Evolutionary conservation across 768 basidiomycete genomes (phyloP), one percentile per base, ranked within the genome.

Genomic region (Russula emetica): DNA sequence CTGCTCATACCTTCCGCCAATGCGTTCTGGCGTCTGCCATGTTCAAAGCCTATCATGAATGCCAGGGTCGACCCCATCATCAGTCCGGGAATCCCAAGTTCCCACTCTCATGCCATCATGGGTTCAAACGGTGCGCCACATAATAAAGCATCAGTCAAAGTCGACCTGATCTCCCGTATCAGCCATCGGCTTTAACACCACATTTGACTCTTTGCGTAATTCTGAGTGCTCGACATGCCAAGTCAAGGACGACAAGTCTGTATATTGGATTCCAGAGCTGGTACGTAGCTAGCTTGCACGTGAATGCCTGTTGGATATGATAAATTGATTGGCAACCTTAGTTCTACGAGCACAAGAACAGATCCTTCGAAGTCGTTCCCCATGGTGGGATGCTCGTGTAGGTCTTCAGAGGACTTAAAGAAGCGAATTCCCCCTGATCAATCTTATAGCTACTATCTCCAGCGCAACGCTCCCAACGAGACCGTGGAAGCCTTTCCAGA

Each of bases 401-500:
- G 5, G 63, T 55, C 45, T 55, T 40, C 49, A 24, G 28, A 24
- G 13, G 9, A 34, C 28, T 16, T 55, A n/a, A 13, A 24, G 38
- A 3, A 20, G 34, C 10, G 30, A 60, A 30, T 5, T 10, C 36
- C 7, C 26, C 22, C 49, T 51, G 28, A 60, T 42, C 30, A 26
- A 53, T 55, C 7, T 16, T 45, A 26, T 44, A 67, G 66, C 42
- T 67, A 67, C 64, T 67, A 67, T 57, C 51, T 67, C 44, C 66
- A 66, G 52, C 66, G 66, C 24, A 3, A 1, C 20, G 55, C 2
- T 2, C 0, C 3, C 9, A 11, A 11, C 14, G 66, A 61, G 45
- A 59, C 34, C 7, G 40, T 67, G 11, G 11, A 67, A 24, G 22
- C 67, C 5, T 67, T 71, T 52, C 71, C 70, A 3, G 70, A 71